phyloP scores from a whole-genome alignment of 1,284 basidiomycete species.

The Sanguinoderma infundibulare region DNA sequence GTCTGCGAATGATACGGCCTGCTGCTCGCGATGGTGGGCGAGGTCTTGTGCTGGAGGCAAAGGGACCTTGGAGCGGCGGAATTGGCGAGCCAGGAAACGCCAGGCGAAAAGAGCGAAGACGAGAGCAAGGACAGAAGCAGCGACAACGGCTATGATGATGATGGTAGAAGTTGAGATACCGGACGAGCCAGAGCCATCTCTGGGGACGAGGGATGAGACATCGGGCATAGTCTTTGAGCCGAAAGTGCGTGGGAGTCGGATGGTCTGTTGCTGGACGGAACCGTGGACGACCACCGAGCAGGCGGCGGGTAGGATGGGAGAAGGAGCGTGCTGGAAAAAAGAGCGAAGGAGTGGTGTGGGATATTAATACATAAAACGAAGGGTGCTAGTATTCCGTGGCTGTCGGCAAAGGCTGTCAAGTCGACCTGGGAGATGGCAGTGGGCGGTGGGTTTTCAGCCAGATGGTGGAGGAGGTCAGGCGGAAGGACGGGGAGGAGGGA shows the following conservation, averaged over 20 bases:
- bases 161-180: constrained; percentile 47
- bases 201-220: constrained; percentile 14
- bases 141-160: constrained; percentile 48
- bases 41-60: constrained; percentile 63
- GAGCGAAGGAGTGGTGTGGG: constrained; percentile 10
- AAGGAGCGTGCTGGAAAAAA: constrained; percentile 23
- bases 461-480: not conserved
- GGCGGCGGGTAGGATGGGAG: not conserved
- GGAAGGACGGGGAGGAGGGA: not conserved
- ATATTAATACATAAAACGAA: constrained; percentile 20
- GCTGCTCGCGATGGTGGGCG: constrained; percentile 58
- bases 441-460: not conserved
- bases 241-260: not conserved
- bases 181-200: constrained; percentile 17
- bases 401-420: constrained; percentile 13
- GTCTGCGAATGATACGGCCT: constrained; percentile 39
- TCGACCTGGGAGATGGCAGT: not conserved
- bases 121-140: constrained; percentile 44
- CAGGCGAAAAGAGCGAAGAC: constrained; percentile 44
- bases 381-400: constrained; percentile 10
- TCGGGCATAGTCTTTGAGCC: constrained; percentile 12
- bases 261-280: constrained; percentile 5
- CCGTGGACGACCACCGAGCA: not conserved
- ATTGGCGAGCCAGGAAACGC: constrained; percentile 41
- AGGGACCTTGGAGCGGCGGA: constrained; percentile 41